A percentile compares a stretch with the other conserved stretches of the same genome.
These are phyloP conservation scores for Puccinia triticina DNA, from an alignment of 1,284 basidiomycete species.

Conservation along the genomic window DNA sequence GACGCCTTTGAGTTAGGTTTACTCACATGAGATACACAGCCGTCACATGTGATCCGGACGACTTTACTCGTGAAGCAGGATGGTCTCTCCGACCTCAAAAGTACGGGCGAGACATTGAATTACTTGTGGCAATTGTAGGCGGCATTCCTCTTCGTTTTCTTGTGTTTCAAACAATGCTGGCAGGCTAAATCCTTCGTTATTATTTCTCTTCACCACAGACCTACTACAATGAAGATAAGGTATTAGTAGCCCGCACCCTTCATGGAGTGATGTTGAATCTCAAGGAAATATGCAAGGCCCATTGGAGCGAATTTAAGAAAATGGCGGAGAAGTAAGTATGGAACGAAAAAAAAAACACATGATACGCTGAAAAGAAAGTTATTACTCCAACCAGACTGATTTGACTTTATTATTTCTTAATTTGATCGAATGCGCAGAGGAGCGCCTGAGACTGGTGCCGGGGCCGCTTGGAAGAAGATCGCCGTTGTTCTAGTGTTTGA, in stretches of 20 bases:
- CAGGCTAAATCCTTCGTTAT: neutral
- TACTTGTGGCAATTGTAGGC: constrained; percentile 69
- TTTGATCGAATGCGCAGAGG: constrained; percentile 65
- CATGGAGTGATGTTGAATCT: constrained; percentile 98
- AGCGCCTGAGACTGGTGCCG: constrained; percentile 69
- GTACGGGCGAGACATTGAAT: constrained; percentile 86
- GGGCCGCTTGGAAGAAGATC: constrained; percentile 80
- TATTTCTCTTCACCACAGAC: constrained; percentile 4
- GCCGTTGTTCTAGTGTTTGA: constrained; percentile 81
- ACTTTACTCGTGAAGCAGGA: constrained; percentile 76
- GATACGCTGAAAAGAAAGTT: neutral
- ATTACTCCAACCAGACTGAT: neutral
- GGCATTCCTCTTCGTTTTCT: constrained; percentile 39
- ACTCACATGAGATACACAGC: constrained; percentile 59
- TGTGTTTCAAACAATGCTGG: too few species aligned
- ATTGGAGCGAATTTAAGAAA: constrained; percentile 59
- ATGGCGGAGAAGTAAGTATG: constrained; percentile 35
- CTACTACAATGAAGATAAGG: constrained; percentile 90
- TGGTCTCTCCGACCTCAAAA: constrained; percentile 77
- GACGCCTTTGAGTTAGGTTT: constrained; percentile 1
- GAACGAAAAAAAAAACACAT: neutral
- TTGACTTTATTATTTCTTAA: neutral
- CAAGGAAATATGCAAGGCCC: constrained; percentile 95
- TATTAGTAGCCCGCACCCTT: constrained; percentile 84
- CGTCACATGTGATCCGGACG: constrained; percentile 91